Base-by-base conservation (phyloP, 306 rosid genomes). In the Quercus cerris region DNA sequence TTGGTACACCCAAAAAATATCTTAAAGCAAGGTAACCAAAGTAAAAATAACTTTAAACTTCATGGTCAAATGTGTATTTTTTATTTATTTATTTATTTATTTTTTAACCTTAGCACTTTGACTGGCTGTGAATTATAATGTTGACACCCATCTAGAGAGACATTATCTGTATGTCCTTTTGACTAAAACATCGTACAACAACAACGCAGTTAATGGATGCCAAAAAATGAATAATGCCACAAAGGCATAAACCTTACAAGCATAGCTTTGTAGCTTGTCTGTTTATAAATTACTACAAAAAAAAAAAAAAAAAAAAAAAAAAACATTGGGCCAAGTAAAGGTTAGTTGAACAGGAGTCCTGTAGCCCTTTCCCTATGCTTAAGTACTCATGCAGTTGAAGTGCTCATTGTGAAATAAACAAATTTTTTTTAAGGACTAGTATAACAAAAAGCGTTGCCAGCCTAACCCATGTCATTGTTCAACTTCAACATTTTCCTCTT, bases 341-440 rank as follows among this genome's bases (percentile, higher is more conserved):
- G 72, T 67, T 56, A 79, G 30, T 23, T 56, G 49, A 72, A 74
- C 75, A 77, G 75, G 67, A 81, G 75, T 83, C 62, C 6, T 27
- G 82, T 15, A 54, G 75, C 74, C 56, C 72, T 73, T 82, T 70
- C 78, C 77, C 12, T 30, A 28, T 27, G 81, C 73, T 76, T 35
- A 44, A 77, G 55, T 56, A 28, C 44, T 73, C 80, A 59, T 67
- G 81, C 71, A 77, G 82, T 82, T 74, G 76, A 86, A 83, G 61
- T 85, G 86, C 85, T 75, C 76, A 54, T 59, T 58, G 77, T 74
- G 80, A 76, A 81, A 82, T 74, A 71, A 75, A 66, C 72, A 25
- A 66, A 76, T 77, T 86, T 73, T 77, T 74, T 61, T 70, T 73
- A 52, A 76, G 77, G 78, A 77, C 25, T 70, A 22, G 63, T 75